Evolutionary conservation across 257 asterid species (phyloP).

Genomic region (Salvia miltiorrhiza): DNA sequence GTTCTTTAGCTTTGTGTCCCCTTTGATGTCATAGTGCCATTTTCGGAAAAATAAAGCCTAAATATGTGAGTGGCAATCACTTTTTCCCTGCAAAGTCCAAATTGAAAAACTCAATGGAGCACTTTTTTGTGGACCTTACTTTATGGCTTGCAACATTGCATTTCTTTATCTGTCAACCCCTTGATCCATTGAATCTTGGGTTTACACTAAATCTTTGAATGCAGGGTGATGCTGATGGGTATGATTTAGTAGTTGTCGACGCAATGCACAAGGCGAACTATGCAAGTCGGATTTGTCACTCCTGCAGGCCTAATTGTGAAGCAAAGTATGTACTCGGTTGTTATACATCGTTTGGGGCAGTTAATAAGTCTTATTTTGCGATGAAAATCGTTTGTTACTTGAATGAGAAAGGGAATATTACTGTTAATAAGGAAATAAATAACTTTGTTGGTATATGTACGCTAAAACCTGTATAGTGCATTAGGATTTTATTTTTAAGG

Average conservation of each 20-base stretch:
- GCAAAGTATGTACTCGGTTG: constrained; percentile 76
- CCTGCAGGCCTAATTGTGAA: constrained; percentile 97
- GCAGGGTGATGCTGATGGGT: constrained; percentile 99
- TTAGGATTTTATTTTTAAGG: not conserved
- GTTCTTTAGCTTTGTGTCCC: not conserved
- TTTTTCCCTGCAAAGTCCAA: not conserved
- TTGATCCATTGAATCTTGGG: not conserved
- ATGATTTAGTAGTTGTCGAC: constrained; percentile 95
- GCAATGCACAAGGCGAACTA: constrained; percentile 99
- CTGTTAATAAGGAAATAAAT: too few species aligned
- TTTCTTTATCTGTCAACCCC: not conserved
- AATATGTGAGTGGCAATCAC: not conserved
- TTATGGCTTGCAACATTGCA: not conserved
- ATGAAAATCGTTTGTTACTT: not conserved
- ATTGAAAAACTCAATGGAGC: not conserved
- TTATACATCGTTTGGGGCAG: not conserved
- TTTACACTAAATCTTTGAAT: constrained; percentile 24
- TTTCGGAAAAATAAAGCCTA: not conserved
- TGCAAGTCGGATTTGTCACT: constrained; percentile 99
- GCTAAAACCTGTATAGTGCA: too few species aligned
- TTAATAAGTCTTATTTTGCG: not conserved
- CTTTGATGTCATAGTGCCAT: not conserved
- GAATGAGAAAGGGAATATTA: not conserved
- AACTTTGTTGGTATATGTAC: too few species aligned
- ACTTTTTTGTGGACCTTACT: not conserved